These are phyloP conservation scores for Tolypocladium inflatum DNA, from an alignment of 2,329 filamentous ascomycete species.

Conservation along the genomic window DNA sequence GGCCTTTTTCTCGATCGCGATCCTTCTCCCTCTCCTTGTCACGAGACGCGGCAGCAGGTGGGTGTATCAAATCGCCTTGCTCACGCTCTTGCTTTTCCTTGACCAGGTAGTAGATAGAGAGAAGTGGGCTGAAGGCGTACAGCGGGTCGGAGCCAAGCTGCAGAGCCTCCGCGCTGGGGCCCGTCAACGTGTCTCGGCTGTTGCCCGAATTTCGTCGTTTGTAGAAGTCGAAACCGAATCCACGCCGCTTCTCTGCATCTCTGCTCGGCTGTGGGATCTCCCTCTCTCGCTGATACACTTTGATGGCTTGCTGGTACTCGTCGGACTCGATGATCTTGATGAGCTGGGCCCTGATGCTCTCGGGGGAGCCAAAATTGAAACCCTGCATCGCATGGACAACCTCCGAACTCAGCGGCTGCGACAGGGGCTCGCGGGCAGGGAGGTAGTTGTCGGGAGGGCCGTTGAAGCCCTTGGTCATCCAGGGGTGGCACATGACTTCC, in stretches of 20 bases:
- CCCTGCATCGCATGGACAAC: constrained; percentile 93
- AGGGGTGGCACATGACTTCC: constrained; percentile 91
- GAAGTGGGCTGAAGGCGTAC: constrained; percentile 84
- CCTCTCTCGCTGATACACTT: constrained; percentile 57
- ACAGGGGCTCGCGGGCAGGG: constrained; percentile 73
- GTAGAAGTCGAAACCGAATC: constrained; percentile 92
- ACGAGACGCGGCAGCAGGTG: constrained; percentile 34
- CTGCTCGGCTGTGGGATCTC: constrained; percentile 46
- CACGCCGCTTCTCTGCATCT: constrained; percentile 73
- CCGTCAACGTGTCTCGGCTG: constrained; percentile 77
- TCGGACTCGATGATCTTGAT: constrained; percentile 84
- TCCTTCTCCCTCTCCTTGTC: constrained; percentile 21
- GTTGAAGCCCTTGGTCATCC: constrained; percentile 89
- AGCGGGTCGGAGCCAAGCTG: constrained; percentile 76
- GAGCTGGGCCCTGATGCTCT: constrained; percentile 73
- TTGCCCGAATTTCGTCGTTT: constrained; percentile 83
- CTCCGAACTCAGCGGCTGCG: constrained; percentile 70
- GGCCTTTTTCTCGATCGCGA: constrained; percentile 24
- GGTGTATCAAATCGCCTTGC: constrained; percentile 25
- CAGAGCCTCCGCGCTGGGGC: constrained; percentile 77
- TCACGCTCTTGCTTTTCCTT: constrained; percentile 88
- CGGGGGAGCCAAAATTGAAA: constrained; percentile 88
- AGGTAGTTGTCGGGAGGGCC: constrained; percentile 83
- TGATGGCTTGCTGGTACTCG: constrained; percentile 83
- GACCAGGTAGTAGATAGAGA: constrained; percentile 95